Evolutionary conservation across 495 filamentous ascomycete species (phyloP).

Genomic region (Neurospora sp.): DNA sequence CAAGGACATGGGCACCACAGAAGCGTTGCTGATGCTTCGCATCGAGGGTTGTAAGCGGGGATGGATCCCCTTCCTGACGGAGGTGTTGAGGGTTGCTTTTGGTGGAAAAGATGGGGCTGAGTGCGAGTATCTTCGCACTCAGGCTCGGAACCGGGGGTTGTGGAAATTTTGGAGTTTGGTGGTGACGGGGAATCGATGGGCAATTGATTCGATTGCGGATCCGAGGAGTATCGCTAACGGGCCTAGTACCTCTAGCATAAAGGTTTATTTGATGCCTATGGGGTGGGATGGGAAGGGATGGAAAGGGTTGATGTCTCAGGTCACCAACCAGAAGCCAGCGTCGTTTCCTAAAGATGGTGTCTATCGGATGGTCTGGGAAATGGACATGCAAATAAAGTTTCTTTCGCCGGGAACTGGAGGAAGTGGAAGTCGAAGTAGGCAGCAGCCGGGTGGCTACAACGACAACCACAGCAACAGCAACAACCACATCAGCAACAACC

Average conservation of each 20-base stretch:
- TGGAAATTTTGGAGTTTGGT: not conserved
- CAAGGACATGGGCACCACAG: not conserved
- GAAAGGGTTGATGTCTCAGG: not conserved
- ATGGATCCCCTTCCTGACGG: not conserved
- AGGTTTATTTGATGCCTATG: not conserved
- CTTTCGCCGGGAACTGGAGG: not conserved
- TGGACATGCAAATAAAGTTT: not conserved
- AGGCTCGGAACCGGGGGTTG: not conserved
- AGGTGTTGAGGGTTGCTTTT: not conserved
- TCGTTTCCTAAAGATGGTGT: not conserved
- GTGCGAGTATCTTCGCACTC: not conserved
- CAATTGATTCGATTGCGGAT: not conserved
- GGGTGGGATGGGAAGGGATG: not conserved
- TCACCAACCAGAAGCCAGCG: not conserved
- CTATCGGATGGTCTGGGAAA: not conserved
- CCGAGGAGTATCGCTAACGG: not conserved
- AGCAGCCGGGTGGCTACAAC: not conserved
- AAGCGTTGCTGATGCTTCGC: not conserved
- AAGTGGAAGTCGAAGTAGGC: not conserved
- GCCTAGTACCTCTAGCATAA: not conserved
- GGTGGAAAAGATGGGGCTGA: not conserved
- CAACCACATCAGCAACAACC: not conserved
- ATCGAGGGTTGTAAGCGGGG: not conserved
- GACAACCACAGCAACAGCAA: not conserved
- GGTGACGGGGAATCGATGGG: not conserved